Conservation (phyloP, 306 rosid genomes). For the Quercus berberidifolia region DNA sequence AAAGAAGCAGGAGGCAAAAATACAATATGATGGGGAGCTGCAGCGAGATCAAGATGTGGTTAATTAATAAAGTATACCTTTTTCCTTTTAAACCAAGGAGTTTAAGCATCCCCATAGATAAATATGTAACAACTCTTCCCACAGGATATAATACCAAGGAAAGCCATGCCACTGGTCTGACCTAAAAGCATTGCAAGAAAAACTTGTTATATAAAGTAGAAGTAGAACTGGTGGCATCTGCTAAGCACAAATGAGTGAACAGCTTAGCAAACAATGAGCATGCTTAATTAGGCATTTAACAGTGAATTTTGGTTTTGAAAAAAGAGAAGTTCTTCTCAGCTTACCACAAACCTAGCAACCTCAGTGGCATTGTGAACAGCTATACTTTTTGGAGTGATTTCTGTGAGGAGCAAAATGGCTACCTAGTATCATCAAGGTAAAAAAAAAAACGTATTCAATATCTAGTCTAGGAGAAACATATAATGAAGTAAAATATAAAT, state of each 20-base stretch:
- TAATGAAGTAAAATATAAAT: not conserved
- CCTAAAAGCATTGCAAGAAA: slow-evolving; percentile 56
- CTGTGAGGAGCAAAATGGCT: slow-evolving; percentile 96
- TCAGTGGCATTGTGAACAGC: slow-evolving; percentile 98
- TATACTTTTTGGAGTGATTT: slow-evolving; percentile 96
- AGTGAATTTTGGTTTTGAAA: not conserved
- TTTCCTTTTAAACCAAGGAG: slow-evolving; percentile 94
- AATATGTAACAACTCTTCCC: slow-evolving; percentile 87
- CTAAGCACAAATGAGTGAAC: slow-evolving; percentile 6
- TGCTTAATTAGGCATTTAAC: not conserved
- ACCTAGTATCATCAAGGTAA: slow-evolving; percentile 53
- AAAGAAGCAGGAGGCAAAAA: slow-evolving; percentile 13
- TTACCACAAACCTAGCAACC: slow-evolving; percentile 97
- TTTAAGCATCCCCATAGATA: slow-evolving; percentile 97
- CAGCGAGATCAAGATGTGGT: slow-evolving; percentile 15
- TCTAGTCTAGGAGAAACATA: not conserved
- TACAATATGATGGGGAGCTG: not conserved
- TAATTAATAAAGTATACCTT: slow-evolving; percentile 52
- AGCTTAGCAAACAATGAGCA: slow-evolving; percentile 6
- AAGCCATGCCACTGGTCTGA: slow-evolving; percentile 99
- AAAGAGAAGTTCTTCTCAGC: slow-evolving; percentile 15
- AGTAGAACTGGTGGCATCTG: slow-evolving; percentile 14
- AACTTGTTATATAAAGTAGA: slow-evolving; percentile 16
- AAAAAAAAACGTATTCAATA: not conserved
- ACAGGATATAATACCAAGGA: slow-evolving; percentile 86